phyloP scores from a whole-genome alignment of 305 asterid species.

The Fraxinus floribunda region DNA sequence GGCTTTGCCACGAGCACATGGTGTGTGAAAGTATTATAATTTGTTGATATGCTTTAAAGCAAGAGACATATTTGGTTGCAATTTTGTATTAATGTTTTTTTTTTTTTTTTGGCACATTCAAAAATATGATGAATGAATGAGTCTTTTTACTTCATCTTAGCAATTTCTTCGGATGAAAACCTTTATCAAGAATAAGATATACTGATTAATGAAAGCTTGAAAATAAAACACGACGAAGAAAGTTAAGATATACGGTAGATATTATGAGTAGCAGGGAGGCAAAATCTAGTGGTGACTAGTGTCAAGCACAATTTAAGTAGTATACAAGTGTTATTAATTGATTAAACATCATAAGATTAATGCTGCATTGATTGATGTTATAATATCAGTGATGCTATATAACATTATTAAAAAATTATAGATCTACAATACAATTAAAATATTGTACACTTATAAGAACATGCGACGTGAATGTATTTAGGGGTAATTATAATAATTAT shows the following conservation, averaged over 20 bases:
- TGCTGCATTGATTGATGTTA: no score
- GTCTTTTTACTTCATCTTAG: background rate
- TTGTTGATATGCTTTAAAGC: background rate
- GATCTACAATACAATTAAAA: background rate
- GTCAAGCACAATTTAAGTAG: background rate
- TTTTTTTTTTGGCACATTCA: background rate
- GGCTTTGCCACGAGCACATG: background rate
- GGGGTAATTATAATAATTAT: no score
- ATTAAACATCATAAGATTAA: no score
- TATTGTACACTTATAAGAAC: background rate
- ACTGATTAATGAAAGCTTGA: no score
- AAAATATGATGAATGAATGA: background rate
- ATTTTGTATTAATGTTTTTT: background rate
- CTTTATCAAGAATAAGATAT: background rate
- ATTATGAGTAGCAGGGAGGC: background rate
- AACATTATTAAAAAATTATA: no score
- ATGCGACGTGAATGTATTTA: no score
- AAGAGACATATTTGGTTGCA: background rate
- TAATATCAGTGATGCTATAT: no score
- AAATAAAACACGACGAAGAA: no score
- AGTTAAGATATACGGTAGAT: background rate
- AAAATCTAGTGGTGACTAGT: background rate
- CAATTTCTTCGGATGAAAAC: background rate
- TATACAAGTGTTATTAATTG: background rate
- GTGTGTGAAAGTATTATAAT: no score